Evolutionary conservation across 805 yeast species (phyloP).

Genomic region (Torulaspora microellipsoides): DNA sequence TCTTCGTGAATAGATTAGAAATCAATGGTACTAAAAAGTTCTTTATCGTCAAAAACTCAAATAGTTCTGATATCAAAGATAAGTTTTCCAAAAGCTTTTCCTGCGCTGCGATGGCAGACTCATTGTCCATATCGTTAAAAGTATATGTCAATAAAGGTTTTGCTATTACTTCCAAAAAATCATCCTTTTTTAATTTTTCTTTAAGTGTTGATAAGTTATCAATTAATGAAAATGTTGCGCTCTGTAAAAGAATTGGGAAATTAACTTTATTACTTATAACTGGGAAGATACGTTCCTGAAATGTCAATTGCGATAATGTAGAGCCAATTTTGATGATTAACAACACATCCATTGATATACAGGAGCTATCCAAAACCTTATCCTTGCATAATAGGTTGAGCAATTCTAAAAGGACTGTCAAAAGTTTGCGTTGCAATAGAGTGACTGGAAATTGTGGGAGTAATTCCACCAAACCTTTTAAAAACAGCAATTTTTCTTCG

Average conservation of each 20-base stretch:
- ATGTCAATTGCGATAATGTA: conserved; percentile 68
- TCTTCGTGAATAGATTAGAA: conserved; percentile 70
- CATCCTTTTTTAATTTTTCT: conserved; percentile 47
- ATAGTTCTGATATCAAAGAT: conserved; percentile 39
- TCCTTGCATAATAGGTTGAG: conserved; percentile 37
- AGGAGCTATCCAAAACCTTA: conserved; percentile 39
- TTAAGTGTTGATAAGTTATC: conserved; percentile 47
- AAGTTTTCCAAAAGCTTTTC: conserved; percentile 47
- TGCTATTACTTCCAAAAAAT: conserved; percentile 38
- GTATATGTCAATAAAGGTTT: conserved; percentile 30
- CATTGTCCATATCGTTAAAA: conserved; percentile 21
- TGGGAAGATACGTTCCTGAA: conserved; percentile 64
- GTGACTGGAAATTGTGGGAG: conserved; percentile 55
- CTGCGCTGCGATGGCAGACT: conserved; percentile 38
- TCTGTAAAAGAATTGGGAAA: conserved; percentile 21
- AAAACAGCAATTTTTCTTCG: conserved; percentile 62
- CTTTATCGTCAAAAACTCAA: conserved; percentile 69
- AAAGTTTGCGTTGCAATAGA: conserved; percentile 60
- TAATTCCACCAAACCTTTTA: conserved; percentile 55
- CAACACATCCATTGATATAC: conserved; percentile 39
- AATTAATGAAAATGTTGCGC: conserved; percentile 37
- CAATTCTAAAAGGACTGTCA: conserved; percentile 60
- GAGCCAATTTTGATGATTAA: conserved; percentile 61
- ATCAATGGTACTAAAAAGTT: conserved; percentile 70
- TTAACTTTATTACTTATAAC: conserved; percentile 18